These are phyloP conservation scores for Kwoniella pini DNA, from an alignment of 768 basidiomycete species.

Conservation along the genomic window DNA sequence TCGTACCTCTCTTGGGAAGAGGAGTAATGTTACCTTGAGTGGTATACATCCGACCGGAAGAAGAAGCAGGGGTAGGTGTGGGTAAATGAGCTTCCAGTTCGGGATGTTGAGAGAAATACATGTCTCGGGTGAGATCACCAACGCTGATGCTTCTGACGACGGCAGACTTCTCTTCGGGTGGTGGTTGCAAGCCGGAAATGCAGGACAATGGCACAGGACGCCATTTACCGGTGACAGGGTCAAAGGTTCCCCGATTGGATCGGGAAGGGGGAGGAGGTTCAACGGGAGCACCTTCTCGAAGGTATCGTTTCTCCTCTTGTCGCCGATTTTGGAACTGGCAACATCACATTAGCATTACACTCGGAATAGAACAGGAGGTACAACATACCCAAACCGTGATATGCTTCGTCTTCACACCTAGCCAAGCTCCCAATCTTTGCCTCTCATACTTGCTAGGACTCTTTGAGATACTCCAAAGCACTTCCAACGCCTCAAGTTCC, in stretches of 20 bases:
- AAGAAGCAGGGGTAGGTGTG: conserved; percentile 7
- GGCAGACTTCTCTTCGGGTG: conserved; percentile 19
- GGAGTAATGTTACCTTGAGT: conserved; percentile 5
- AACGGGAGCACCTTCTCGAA: conserved; percentile 13
- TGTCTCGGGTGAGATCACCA: conserved; percentile 31
- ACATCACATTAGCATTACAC: not conserved
- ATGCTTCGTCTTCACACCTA: conserved; percentile 37
- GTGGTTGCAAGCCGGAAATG: conserved; percentile 28
- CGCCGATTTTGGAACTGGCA: conserved; percentile 35
- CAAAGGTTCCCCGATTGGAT: conserved; percentile 30
- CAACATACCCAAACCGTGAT: conserved; percentile 37
- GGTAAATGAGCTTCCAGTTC: conserved; percentile 6
- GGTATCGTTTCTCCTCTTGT: conserved; percentile 33
- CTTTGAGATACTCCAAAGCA: conserved; percentile 30
- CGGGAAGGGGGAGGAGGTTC: conserved; percentile 22
- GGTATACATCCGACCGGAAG: not conserved
- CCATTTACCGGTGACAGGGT: conserved; percentile 38
- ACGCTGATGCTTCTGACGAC: conserved; percentile 22
- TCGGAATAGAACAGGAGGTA: no score
- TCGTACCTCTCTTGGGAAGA: conserved; percentile 10
- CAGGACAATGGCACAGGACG: conserved; percentile 28
- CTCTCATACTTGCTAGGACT: conserved; percentile 33
- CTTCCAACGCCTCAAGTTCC: conserved; percentile 32
- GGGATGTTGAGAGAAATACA: conserved; percentile 28
- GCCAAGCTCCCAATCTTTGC: conserved; percentile 36